A percentile compares a stretch with the other conserved stretches of the same genome.
Conservation (phyloP, 257 asterid species). For the Linderniella brevidens region DNA sequence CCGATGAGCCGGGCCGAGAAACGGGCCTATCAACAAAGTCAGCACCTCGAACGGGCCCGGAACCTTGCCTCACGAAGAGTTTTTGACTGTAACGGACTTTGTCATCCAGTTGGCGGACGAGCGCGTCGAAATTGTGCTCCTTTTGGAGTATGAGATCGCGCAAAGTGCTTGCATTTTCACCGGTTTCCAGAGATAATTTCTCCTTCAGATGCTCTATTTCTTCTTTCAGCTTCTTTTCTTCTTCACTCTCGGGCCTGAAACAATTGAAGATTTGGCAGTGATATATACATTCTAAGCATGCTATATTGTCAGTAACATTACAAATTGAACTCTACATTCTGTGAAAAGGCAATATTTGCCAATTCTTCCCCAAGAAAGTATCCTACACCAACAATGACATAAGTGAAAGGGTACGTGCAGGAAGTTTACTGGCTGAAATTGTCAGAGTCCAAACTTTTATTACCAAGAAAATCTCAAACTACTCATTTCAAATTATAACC, state of each 20-base stretch:
- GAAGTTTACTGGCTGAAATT: too few species aligned
- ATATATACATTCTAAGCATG: too few species aligned
- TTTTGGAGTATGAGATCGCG: conserved; percentile 34
- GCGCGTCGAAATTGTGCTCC: conserved; percentile 27
- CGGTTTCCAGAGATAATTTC: conserved; percentile 20
- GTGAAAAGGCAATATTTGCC: too few species aligned
- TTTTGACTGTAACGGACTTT: conserved; percentile 70
- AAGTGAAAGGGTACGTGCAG: too few species aligned
- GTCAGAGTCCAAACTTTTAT: too few species aligned
- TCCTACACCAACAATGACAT: too few species aligned
- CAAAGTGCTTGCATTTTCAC: conserved; percentile 24
- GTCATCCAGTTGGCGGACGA: conserved; percentile 64
- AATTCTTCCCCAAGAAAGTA: too few species aligned
- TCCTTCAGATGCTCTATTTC: conserved; percentile 52
- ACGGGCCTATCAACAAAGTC: too few species aligned
- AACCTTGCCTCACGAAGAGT: conserved; percentile 53
- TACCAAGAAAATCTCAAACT: too few species aligned
- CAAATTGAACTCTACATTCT: too few species aligned
- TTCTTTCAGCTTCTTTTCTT: conserved; percentile 71
- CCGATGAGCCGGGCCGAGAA: conserved; percentile 8
- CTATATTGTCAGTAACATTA: too few species aligned
- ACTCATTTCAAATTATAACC: too few species aligned
- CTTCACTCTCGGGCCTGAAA: conserved; percentile 78
- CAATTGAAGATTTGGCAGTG: neutral
- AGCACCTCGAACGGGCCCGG: conserved; percentile 42